A percentile compares a stretch with the other conserved stretches of the same genome.
Evolutionary conservation across 805 yeast species (phyloP).

Genomic region (Candida taoyuanica): DNA sequence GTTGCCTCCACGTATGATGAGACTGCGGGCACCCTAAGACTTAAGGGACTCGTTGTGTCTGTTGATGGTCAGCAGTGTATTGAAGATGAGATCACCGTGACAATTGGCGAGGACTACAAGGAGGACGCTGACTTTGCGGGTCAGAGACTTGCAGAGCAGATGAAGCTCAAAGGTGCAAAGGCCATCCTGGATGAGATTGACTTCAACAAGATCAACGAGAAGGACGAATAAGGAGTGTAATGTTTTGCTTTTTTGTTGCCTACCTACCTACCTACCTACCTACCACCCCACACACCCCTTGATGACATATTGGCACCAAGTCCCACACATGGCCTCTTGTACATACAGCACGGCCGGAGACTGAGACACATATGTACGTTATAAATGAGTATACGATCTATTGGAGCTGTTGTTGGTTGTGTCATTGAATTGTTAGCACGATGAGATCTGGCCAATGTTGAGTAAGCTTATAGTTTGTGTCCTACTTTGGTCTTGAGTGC

Average conservation of each 20-base stretch:
- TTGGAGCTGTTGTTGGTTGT: too few species aligned
- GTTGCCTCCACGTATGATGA: constrained; percentile 58
- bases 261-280: neutral
- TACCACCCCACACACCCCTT: neutral
- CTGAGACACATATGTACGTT: too few species aligned
- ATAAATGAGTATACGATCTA: too few species aligned
- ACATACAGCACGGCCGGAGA: too few species aligned
- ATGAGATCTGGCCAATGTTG: too few species aligned
- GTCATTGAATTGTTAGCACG: too few species aligned
- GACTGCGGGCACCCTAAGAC: constrained; percentile 39
- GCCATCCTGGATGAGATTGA: constrained; percentile 76
- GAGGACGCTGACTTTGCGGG: constrained; percentile 73
- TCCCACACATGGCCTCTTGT: too few species aligned
- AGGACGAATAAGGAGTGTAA: constrained; percentile 22
- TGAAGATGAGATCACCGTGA: constrained; percentile 42
- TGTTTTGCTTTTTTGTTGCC: neutral
- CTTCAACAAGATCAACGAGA: constrained; percentile 49
- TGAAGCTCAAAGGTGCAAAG: constrained; percentile 78
- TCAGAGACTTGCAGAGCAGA: constrained; percentile 54
- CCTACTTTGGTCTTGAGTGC: too few species aligned
- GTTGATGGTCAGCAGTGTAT: constrained; percentile 77
- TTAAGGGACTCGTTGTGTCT: constrained; percentile 73
- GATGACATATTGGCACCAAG: too few species aligned
- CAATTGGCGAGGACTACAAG: constrained; percentile 35
- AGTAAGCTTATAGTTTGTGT: too few species aligned